Base-by-base conservation (phyloP, 768 basidiomycete genomes). In the Rhodocollybia butyracea region DNA sequence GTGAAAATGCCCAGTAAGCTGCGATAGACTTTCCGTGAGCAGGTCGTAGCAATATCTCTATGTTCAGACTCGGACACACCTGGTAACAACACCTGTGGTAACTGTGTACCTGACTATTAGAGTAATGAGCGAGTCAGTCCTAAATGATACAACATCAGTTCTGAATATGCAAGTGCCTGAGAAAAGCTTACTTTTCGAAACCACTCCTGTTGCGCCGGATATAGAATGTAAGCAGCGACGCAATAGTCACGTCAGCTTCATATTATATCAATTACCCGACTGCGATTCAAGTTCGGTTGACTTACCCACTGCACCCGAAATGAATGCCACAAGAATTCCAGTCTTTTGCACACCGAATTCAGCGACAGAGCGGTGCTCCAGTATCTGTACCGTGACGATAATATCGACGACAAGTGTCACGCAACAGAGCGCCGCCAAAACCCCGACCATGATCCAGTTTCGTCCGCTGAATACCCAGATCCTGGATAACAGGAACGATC, bases 1-100 rank as follows among this genome's bases (percentile, higher is more conserved):
- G 53, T 52, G 3, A 50, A 53, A 17, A 61, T 22, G 3, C 58
- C 60, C n/a, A 57, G 52, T 8, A 55, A 13, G 50, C 58, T 61
- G 21, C 3, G 10, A 34, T 31, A 27, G 12, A 15, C 13, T 15
- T 31, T 52, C 17, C 48, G 30, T 11, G 1, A 27, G 10, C 30
- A 24, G 17, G 42, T 38, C 24, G 10, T 17, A 26, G 21, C n/a
- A 51, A 24, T 12, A 36, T 8, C n/a, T n/a, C n/a, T n/a, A n/a
- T n/a, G n/a, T n/a, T 40, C 46, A 22, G 1, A 48, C 0, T 19
- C 1, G 4, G 11, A 55, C 45, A 10, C 26, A 60, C 59, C 64
- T 65, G 8, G 63, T 66, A 3, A 61, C 61, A 10, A 66, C 53
- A 21, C 61, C 64, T 5, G 64, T 66, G 24, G 63, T 60, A 3